Percentiles rank a stretch among this genome's conserved stretches.
phyloP scores from a whole-genome alignment of 192 early-diverging fungal genomes.

The Diversispora epigaea region DNA sequence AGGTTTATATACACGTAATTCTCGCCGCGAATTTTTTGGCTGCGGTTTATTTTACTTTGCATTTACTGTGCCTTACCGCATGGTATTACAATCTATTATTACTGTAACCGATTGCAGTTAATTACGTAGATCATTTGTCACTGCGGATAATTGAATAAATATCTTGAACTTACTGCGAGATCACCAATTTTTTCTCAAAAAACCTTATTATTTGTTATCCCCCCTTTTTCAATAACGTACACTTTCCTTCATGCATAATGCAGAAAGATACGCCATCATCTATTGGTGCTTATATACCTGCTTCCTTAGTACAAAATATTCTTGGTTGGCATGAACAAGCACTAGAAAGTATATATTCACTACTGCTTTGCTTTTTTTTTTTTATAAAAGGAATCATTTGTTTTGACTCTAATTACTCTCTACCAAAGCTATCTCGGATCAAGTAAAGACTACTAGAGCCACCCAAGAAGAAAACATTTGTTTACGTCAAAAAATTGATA shows the following conservation, averaged over 20 bases:
- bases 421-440: slow-evolving; percentile 4
- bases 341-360: neutral
- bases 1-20: too few species aligned
- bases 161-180: neutral
- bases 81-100: too few species aligned
- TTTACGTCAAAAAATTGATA: neutral
- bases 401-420: neutral
- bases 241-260: too few species aligned
- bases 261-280: too few species aligned
- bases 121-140: too few species aligned
- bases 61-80: too few species aligned
- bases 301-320: slow-evolving; percentile 14
- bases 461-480: slow-evolving; percentile 2
- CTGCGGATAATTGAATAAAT: too few species aligned
- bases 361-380: neutral
- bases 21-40: too few species aligned
- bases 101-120: too few species aligned
- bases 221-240: too few species aligned
- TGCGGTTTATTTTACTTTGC: too few species aligned
- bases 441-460: neutral
- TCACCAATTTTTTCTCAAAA: neutral
- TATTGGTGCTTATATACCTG: neutral
- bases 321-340: slow-evolving; percentile 12
- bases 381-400: neutral
- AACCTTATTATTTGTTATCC: too few species aligned